Evolutionary conservation across 2,329 filamentous ascomycete genomes (phyloP), one percentile per base, ranked within the genome.

Genomic region (Nothomitra cinnamomea): DNA sequence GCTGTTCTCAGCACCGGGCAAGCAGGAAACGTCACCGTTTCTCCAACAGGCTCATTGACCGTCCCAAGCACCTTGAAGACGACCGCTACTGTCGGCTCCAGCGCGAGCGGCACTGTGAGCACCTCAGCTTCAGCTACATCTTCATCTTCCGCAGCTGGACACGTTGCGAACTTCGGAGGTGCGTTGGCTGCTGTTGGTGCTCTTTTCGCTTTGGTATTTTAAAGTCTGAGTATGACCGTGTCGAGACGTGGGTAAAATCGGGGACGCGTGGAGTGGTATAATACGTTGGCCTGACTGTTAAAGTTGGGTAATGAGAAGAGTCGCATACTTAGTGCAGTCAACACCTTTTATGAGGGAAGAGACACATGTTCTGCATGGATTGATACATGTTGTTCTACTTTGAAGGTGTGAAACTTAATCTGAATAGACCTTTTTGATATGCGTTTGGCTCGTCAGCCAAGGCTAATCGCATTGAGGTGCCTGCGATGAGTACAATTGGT

Each of bases 201-300:
- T 15, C 21, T 52, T 17, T 52, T 52, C 24, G 50, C 32, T 6
- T n/a, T 41, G 38, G 17, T n/a, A 19, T 41, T 41, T 41, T 15
- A n/a, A 19, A 41, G 15, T 41, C 17, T 15, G 38, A 41, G 38
- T n/a, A 41, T 4, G 15, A 6, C 13, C 15, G 15, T 15, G 5
- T 5, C 38, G 4, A 13, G 38, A 13, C 15, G 38, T n/a, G 38
- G 38, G 38, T 41, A 19, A 19, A 6, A 19, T 7, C 15, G 35
- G 35, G 54, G 58, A 54, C 51, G 54, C 51, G 50, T 42, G 55
- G 36, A 52, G 38, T 54, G 57, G 58, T 61, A 61, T 57, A 53
- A 60, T 56, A 59, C 51, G 58, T 45, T 53, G 41, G 60, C n/a
- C n/a, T n/a, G n/a, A n/a, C n/a, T n/a, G n/a, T n/a, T n/a, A n/a